Conservation (phyloP, 495 filamentous ascomycete species). For the Neurospora sublineolata region DNA sequence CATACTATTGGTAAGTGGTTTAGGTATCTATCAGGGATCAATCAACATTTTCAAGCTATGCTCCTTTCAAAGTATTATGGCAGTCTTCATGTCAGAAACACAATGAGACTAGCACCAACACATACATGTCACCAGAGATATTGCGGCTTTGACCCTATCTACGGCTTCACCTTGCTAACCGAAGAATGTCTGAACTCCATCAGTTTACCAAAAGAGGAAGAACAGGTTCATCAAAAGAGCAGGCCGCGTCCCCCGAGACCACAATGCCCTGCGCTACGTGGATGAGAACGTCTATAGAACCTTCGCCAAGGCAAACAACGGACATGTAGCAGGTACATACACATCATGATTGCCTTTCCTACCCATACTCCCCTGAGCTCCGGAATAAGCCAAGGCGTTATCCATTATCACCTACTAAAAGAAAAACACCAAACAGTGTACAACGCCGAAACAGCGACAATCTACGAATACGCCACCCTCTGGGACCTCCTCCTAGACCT, state of each 20-base stretch:
- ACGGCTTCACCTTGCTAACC: background rate
- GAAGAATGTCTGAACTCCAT: background rate
- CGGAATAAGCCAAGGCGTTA: background rate
- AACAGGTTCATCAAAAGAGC: background rate
- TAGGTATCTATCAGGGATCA: background rate
- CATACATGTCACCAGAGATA: background rate
- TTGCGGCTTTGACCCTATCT: background rate
- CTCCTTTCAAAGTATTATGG: background rate
- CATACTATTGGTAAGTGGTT: slow-evolving; percentile 29
- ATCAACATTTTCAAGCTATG: background rate
- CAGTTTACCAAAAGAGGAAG: background rate
- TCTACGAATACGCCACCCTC: slow-evolving; percentile 18
- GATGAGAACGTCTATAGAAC: background rate
- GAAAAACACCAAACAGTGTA: slow-evolving; percentile 6
- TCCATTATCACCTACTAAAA: background rate
- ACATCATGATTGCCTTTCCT: background rate
- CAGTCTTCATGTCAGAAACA: background rate
- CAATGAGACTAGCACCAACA: background rate
- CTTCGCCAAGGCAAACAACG: slow-evolving; percentile 20
- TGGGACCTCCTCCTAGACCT: slow-evolving; percentile 1
- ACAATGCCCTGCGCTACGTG: slow-evolving; percentile 4
- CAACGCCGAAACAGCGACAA: slow-evolving; percentile 7
- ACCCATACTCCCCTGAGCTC: background rate
- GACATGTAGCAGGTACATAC: slow-evolving; percentile 9
- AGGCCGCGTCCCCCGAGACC: slow-evolving; percentile 6